Evolutionary conservation across 129 eudicot genomes (phyloP), one percentile per base, ranked within the genome.

Genomic region (Saposhnikovia divaricata): DNA sequence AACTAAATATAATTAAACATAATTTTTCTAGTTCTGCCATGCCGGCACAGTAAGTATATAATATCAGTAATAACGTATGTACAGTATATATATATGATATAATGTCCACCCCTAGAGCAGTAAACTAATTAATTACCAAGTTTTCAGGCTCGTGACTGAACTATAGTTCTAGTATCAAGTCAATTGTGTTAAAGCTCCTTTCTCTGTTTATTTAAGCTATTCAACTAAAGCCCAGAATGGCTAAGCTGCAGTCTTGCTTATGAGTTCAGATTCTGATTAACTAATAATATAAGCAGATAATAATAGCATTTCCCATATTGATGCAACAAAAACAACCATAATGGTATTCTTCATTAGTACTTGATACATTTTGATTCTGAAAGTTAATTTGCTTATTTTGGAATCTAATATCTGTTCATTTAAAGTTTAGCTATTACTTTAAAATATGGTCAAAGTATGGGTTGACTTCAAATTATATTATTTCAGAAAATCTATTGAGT

Each of bases 1-100:
- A n/a, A n/a, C n/a, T n/a, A n/a, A n/a, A n/a, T n/a, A n/a, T n/a
- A n/a, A n/a, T n/a, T n/a, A n/a, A n/a, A n/a, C n/a, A n/a, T n/a
- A n/a, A n/a, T n/a, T n/a, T 93, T 95, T 57, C 86, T 97, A 79
- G 75, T 95, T 87, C 86, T 95, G 27, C 99, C 99, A 5, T 95
- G 99, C 80, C 78, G 86, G 47, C 99, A 95, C 84, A 95, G 98
- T 92, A 92, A 89, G 98, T 92, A 37, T 27, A 69, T 59, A 1
- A 23, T 39, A n/a, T 65, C 27, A 15, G 42, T 2, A 27, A 66
- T 66, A 34, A 12, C 11, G 14, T 66, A 59, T 59, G 6, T 59
- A 23, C 31, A n/a, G 23, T n/a, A n/a, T 59, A 7, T 57, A 21
- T 59, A 23, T 59, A 9, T 59, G 8, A 51, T 51, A 51, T 48